Conservation (phyloP, 768 basidiomycete species). For the Trametes coccinea region DNA sequence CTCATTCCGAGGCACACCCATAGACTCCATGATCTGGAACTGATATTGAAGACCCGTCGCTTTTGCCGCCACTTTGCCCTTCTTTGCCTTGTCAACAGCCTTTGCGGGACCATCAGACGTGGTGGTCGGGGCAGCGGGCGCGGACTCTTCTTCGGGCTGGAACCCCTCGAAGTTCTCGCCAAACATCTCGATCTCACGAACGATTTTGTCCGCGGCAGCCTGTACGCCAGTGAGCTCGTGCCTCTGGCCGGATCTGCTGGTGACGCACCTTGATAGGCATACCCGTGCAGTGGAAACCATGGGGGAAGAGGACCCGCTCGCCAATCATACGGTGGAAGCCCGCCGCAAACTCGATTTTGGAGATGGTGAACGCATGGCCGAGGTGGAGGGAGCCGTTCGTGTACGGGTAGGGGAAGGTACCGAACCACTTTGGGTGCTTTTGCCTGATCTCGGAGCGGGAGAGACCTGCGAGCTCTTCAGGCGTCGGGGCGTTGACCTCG, state of each 20-base stretch:
- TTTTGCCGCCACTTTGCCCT: slow-evolving; percentile 93
- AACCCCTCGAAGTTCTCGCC: slow-evolving; percentile 85
- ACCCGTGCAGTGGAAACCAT: slow-evolving; percentile 96
- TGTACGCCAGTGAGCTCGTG: slow-evolving; percentile 33
- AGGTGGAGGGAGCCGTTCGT: slow-evolving; percentile 98
- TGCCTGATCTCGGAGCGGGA: slow-evolving; percentile 65
- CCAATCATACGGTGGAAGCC: slow-evolving; percentile 96
- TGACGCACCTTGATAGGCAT: slow-evolving; percentile 95
- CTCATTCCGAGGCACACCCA: slow-evolving; percentile 82
- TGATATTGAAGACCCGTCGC: slow-evolving; percentile 93
- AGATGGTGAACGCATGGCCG: slow-evolving; percentile 97
- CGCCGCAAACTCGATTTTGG: slow-evolving; percentile 95
- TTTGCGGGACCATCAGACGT: slow-evolving; percentile 40
- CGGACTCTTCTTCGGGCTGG: slow-evolving; percentile 44
- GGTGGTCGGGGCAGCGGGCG: slow-evolving; percentile 42
- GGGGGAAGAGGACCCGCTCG: slow-evolving; percentile 93
- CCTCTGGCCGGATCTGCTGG: not conserved
- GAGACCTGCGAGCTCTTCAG: slow-evolving; percentile 62
- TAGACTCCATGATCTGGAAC: slow-evolving; percentile 98
- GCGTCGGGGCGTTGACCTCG: slow-evolving; percentile 78
- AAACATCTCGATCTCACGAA: slow-evolving; percentile 96
- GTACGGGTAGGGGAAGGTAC: slow-evolving; percentile 94
- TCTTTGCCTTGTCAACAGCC: slow-evolving; percentile 81
- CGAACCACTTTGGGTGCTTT: slow-evolving; percentile 95
- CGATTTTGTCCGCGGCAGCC: slow-evolving; percentile 97